A percentile compares a stretch with the other conserved stretches of the same genome.
phyloP scores from a whole-genome alignment of 1,139 yeast genomes.

The Saccharomyces hybrid region DNA sequence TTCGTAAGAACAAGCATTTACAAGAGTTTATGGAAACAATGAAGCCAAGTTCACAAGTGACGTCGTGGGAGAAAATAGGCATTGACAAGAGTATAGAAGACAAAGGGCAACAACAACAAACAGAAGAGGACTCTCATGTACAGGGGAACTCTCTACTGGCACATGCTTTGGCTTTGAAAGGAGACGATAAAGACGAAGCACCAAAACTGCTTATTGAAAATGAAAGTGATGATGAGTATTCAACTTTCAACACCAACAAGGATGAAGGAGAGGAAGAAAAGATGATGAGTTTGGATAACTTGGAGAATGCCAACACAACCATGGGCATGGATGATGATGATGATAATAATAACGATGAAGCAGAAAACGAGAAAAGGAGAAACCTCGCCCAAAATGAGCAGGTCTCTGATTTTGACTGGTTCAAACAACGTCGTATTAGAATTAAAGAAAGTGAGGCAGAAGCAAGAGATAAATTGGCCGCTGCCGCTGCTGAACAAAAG shows the following conservation, averaged over 20 bases:
- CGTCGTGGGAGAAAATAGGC: constrained; percentile 34
- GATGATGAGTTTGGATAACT: constrained; percentile 30
- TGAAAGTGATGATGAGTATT: constrained; percentile 64
- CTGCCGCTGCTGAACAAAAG: constrained; percentile 9
- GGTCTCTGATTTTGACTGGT: constrained; percentile 84
- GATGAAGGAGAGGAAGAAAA: constrained; percentile 25
- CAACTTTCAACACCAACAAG: constrained; percentile 36
- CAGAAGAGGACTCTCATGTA: constrained; percentile 11
- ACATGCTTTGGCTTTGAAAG: constrained; percentile 33
- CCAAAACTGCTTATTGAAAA: constrained; percentile 35
- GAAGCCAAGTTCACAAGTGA: constrained; percentile 51
- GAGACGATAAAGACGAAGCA: constrained; percentile 23
- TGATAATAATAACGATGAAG: constrained; percentile 11
- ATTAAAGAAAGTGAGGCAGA: constrained; percentile 46
- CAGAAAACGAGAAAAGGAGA: not conserved
- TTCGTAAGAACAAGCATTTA: constrained; percentile 58
- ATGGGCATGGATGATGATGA: constrained; percentile 16
- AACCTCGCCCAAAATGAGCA: constrained; percentile 41
- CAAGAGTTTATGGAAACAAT: constrained; percentile 76
- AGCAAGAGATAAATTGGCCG: constrained; percentile 14
- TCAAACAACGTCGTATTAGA: constrained; percentile 65
- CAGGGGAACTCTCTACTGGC: constrained; percentile 33
- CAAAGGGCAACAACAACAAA: constrained; percentile 11
- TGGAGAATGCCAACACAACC: constrained; percentile 2
- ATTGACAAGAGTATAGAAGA: constrained; percentile 34